Percentiles rank a stretch among this genome's conserved stretches.
Evolutionary conservation across 2,329 filamentous ascomycete genomes (phyloP).

Genomic region (Fusarium armeniacum): DNA sequence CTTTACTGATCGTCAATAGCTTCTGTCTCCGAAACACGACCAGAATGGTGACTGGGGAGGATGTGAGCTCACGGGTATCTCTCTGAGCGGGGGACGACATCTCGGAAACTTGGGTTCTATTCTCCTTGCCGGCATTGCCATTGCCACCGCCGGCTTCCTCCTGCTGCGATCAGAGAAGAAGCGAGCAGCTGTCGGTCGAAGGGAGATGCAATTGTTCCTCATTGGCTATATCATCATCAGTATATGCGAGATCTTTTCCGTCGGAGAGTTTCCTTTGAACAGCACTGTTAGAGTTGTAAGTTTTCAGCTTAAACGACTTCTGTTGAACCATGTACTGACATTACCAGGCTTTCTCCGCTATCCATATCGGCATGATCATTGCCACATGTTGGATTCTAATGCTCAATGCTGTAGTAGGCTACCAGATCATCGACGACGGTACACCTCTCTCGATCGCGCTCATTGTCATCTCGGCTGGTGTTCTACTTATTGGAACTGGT

Average conservation of each 20-base stretch:
- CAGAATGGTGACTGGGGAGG: conserved; percentile 74
- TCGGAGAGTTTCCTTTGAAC: conserved; percentile 87
- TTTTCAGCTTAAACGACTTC: conserved; percentile 32
- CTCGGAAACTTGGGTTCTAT: conserved; percentile 95
- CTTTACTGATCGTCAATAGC: conserved; percentile 48
- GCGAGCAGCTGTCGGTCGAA: conserved; percentile 91
- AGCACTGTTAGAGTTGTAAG: conserved; percentile 78
- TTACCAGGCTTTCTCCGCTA: conserved; percentile 82
- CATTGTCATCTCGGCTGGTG: conserved; percentile 76
- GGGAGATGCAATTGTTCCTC: conserved; percentile 97
- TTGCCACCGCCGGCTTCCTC: conserved; percentile 75
- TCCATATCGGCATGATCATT: conserved; percentile 90
- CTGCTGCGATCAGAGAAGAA: conserved; percentile 88
- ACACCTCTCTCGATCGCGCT: conserved; percentile 86
- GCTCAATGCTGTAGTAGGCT: conserved; percentile 92
- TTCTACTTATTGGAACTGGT: conserved; percentile 88
- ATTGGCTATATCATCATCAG: conserved; percentile 86
- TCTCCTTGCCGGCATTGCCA: conserved; percentile 82
- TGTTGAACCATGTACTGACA: conserved; percentile 38
- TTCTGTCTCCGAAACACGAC: conserved; percentile 71
- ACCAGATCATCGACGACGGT: conserved; percentile 93
- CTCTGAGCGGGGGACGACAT: conserved; percentile 73
- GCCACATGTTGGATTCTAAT: conserved; percentile 92
- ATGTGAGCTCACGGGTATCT: conserved; percentile 82
- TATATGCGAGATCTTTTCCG: conserved; percentile 96